Evolutionary conservation across 768 basidiomycete genomes (phyloP), one percentile per base, ranked within the genome.

Genomic region (Mycena metata): DNA sequence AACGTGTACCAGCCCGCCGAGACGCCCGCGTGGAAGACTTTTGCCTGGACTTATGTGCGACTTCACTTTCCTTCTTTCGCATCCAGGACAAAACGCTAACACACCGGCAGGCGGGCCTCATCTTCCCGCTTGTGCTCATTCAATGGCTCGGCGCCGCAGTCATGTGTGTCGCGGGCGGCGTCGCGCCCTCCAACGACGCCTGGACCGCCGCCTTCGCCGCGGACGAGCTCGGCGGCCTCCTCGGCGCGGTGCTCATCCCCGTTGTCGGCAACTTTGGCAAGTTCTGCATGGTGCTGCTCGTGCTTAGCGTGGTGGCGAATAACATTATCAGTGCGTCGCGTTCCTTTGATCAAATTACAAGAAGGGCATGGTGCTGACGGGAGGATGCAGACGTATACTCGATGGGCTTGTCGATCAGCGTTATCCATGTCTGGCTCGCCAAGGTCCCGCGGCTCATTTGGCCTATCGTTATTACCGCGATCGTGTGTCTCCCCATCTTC

Each of bases 251-350:
- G 79, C 79, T 88, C 21, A 77, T 77, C 42, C 88, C 88, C 7
- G 70, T 54, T 19, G 80, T 79, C 3, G 86, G 87, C 19, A 81
- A 81, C 61, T 89, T 88, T 73, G 84, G 88, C 12, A 86, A 87
- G 68, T 85, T 89, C 80, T 79, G 89, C 60, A 85, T 85, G 3
- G 86, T 90, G 56, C 74, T 92, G 41, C 79, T 86, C 39, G 84
- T 84, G 5, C 76, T 85, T 45, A 77, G 80, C 30, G 82, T 83
- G 52, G 80, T 84, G 13, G 84, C 83, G 69, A 87, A 86, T 77
- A 86, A 82, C 75, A 82, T 83, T 61, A 71, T 89, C 62, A 88
- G 88, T 11, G 85, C 87, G 11, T 89, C 87, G 11, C 83, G 88
- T 46, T n/a, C 30, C 30, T 30, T 30, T 30, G 30, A 30, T 6